Conservation (phyloP, 148 eudicot genomes). For the Mesembryanthemum crystallinum region DNA sequence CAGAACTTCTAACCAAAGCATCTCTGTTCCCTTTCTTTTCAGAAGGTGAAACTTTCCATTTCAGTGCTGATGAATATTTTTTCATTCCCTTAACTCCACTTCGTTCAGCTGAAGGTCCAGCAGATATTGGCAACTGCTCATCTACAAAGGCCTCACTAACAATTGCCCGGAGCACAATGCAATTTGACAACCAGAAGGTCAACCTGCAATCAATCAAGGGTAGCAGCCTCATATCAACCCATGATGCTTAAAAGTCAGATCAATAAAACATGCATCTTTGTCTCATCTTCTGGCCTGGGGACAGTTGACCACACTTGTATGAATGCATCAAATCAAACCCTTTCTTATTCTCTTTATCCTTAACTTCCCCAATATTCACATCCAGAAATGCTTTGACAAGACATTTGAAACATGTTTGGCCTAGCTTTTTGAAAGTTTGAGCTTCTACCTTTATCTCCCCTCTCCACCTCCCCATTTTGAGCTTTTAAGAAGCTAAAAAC, state of each 20-base stretch:
- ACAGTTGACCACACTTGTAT: too few relatives aligned
- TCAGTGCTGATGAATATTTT: slow-evolving; percentile 41
- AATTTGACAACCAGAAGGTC: slow-evolving; percentile 86
- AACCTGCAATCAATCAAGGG: slow-evolving; percentile 40
- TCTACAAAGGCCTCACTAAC: slow-evolving; percentile 43
- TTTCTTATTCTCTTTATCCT: too few relatives aligned
- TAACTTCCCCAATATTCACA: neutral
- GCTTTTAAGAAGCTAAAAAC: too few relatives aligned
- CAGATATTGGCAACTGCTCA: slow-evolving; percentile 42
- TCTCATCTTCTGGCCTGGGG: too few relatives aligned
- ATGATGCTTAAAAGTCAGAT: too few relatives aligned
- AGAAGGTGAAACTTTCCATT: slow-evolving; percentile 49
- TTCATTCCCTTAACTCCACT: slow-evolving; percentile 30
- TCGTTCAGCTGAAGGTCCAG: slow-evolving; percentile 32
- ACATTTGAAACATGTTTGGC: too few relatives aligned
- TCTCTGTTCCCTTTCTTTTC: slow-evolving; percentile 31
- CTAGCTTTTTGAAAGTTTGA: too few relatives aligned
- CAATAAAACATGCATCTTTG: too few relatives aligned
- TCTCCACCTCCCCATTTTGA: too few relatives aligned
- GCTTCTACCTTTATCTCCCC: too few relatives aligned
- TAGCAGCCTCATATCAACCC: too few relatives aligned
- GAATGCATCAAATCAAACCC: too few relatives aligned
- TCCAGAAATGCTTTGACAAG: neutral
- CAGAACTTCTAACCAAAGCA: slow-evolving; percentile 26
- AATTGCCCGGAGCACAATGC: slow-evolving; percentile 67